phyloP scores from a whole-genome alignment of 495 filamentous ascomycete genomes.

The Symbiotaphrina buchneri region DNA sequence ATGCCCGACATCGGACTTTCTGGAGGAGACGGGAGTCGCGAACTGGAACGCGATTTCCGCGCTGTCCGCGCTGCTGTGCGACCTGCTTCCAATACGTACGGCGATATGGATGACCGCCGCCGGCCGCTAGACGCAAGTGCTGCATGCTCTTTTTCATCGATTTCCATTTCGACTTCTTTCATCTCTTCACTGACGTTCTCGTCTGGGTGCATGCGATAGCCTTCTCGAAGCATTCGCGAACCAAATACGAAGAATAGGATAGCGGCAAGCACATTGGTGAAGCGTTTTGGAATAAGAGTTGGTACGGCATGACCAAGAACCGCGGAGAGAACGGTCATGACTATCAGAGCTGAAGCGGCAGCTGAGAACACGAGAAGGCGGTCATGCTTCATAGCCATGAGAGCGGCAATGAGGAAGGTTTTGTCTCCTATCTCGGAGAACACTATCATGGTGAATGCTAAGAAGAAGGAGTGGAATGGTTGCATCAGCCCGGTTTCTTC shows the following conservation, averaged over 20 bases:
- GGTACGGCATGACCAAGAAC: constrained; percentile 89
- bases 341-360: constrained; percentile 71
- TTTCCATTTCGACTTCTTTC: constrained; percentile 86
- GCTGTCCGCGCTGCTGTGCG: constrained; percentile 15
- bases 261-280: constrained; percentile 73
- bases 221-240: constrained; percentile 64
- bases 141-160: constrained; percentile 74
- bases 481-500: constrained; percentile 39
- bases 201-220: constrained; percentile 63
- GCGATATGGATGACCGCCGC: constrained; percentile 30
- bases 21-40: constrained; percentile 32
- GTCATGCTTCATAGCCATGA: constrained; percentile 98
- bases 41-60: constrained; percentile 34
- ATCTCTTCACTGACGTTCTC: constrained; percentile 89
- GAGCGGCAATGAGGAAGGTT: constrained; percentile 86
- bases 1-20: constrained; percentile 31
- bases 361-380: constrained; percentile 83
- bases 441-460: constrained; percentile 92
- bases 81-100: constrained; percentile 42
- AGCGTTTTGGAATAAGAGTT: constrained; percentile 65
- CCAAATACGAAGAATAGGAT: constrained; percentile 79
- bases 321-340: constrained; percentile 94
- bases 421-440: constrained; percentile 97
- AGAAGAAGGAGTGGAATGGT: constrained; percentile 75
- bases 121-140: constrained; percentile 24